Conservation (phyloP, 1,284 basidiomycete species). For the Trametes polyzona region DNA sequence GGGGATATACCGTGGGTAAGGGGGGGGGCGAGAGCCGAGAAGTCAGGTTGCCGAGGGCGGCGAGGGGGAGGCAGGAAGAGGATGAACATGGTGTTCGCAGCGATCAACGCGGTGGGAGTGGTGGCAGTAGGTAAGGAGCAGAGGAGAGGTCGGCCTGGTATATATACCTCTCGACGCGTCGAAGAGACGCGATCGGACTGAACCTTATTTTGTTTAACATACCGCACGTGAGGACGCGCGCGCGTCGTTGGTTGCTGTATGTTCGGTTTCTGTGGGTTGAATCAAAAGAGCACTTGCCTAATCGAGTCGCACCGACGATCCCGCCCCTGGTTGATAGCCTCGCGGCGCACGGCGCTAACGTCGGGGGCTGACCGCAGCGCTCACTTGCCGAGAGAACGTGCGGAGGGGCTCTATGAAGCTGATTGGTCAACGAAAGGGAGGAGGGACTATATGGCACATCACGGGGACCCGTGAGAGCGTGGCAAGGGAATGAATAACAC, state of each 20-base stretch:
- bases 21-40: not conserved
- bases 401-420: no score
- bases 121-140: not conserved
- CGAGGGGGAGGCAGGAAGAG: slow-evolving; percentile 4
- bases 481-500: no score
- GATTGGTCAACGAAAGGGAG: no score
- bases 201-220: slow-evolving; percentile 1
- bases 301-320: no score
- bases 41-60: slow-evolving; percentile 4
- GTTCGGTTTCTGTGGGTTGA: not conserved
- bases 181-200: slow-evolving; percentile 4
- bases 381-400: no score
- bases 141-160: not conserved
- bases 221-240: slow-evolving; percentile 1
- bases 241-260: slow-evolving; percentile 7
- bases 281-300: not conserved
- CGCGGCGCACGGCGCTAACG: no score
- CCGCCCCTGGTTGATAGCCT: not conserved
- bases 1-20: not conserved
- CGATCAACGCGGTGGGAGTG: no score
- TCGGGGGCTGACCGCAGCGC: no score
- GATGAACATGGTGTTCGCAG: slow-evolving; percentile 6
- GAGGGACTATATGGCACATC: no score
- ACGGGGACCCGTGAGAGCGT: no score
- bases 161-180: not conserved